Evolutionary conservation across 2,329 filamentous ascomycete species (phyloP).

Genomic region (Colletotrichum chrysophilum): DNA sequence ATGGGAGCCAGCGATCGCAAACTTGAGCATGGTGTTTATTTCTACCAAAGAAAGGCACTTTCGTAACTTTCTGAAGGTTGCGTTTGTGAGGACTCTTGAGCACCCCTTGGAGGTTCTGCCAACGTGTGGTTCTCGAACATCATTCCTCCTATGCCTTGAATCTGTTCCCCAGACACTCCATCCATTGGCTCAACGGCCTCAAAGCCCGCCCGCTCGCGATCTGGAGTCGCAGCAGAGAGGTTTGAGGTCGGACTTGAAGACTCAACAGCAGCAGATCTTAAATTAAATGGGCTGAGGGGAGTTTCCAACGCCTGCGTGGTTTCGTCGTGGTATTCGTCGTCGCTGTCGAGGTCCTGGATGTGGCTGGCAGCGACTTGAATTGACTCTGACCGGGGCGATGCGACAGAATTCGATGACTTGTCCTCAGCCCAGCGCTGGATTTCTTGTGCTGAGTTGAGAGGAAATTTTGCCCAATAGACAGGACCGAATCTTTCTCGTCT

Average conservation of each 20-base stretch:
- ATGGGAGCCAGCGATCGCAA: not conserved
- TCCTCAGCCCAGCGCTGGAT: not conserved
- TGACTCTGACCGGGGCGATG: not conserved
- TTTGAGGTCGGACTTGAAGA: not conserved
- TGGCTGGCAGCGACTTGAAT: not conserved
- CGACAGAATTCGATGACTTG: not conserved
- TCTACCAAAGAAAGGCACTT: conserved; percentile 1
- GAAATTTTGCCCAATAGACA: conserved; percentile 6
- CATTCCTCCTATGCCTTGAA: not conserved
- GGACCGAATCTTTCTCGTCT: not conserved
- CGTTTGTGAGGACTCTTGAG: not conserved
- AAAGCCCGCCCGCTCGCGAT: not conserved
- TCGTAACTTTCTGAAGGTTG: not conserved
- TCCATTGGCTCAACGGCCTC: not conserved
- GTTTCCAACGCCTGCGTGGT: not conserved
- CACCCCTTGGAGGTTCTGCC: not conserved
- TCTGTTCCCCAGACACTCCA: not conserved
- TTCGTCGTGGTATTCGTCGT: not conserved
- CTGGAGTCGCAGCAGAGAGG: not conserved
- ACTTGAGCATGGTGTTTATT: not conserved
- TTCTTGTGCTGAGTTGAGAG: not conserved
- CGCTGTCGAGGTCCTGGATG: not conserved
- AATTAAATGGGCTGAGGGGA: not conserved
- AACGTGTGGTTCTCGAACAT: not conserved
- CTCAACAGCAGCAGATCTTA: not conserved